Evolutionary conservation across 2,329 filamentous ascomycete species (phyloP).

Genomic region (Fusarium verrucosum): DNA sequence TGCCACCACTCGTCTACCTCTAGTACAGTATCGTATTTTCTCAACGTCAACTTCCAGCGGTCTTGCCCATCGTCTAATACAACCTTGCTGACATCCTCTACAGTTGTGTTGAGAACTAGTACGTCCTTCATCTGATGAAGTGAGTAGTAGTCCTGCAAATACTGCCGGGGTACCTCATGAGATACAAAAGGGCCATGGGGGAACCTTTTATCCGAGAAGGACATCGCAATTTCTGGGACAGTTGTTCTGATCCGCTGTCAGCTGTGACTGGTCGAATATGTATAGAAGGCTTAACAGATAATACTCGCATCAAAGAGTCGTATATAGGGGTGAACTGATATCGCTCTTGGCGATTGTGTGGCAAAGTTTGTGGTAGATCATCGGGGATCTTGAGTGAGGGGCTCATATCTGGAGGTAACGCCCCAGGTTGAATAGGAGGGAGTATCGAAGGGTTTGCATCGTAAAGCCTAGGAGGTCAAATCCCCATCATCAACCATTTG

Average conservation of each 20-base stretch:
- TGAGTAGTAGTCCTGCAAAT: not conserved
- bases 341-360: not conserved
- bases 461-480: not conserved
- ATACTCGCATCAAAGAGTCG: not conserved
- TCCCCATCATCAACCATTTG: not conserved
- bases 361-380: not conserved
- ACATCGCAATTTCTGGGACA: not conserved
- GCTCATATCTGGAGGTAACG: not conserved
- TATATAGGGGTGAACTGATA: not conserved
- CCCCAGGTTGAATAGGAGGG: not conserved
- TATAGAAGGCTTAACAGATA: accelerated
- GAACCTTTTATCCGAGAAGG: not conserved
- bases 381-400: not conserved
- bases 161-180: not conserved
- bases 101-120: not conserved
- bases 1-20: not conserved
- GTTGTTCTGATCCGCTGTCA: not conserved
- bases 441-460: not conserved
- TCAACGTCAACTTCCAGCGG: not conserved
- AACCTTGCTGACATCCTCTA: not conserved
- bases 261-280: not conserved
- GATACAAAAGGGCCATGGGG: not conserved
- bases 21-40: not conserved
- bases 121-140: not conserved
- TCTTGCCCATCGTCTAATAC: not conserved